Conservation (phyloP, 306 rosid genomes). For the Fragaria iinumae region DNA sequence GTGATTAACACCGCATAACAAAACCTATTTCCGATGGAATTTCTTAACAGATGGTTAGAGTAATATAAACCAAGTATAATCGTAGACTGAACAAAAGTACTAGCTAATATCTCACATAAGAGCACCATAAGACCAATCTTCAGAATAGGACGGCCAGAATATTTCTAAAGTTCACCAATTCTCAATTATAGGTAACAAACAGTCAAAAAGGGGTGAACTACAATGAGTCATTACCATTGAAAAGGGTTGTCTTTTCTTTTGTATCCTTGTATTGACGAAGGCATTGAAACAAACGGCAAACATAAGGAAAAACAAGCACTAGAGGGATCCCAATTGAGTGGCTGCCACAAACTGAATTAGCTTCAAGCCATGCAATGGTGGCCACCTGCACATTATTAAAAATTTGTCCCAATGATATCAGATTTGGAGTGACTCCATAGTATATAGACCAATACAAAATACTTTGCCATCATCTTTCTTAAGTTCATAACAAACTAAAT, state of each 20-base stretch:
- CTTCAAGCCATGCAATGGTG: conserved; percentile 99
- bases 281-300: conserved; percentile 85
- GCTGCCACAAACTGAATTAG: conserved; percentile 97
- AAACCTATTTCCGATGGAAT: background rate
- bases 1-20: background rate
- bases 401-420: background rate
- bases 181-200: background rate
- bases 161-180: background rate
- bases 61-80: too few relatives aligned
- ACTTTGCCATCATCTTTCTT: background rate
- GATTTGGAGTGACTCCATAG: background rate
- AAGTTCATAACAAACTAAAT: background rate
- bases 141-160: background rate
- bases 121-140: background rate
- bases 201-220: background rate
- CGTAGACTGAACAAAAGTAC: background rate
- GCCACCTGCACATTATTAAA: conserved; percentile 62
- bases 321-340: conserved; percentile 88
- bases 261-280: conserved; percentile 92
- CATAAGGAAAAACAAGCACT: conserved; percentile 89
- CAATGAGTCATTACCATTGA: conserved; percentile 61
- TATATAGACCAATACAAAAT: background rate
- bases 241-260: conserved; percentile 68
- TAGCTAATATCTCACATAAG: background rate
- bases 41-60: background rate